These are phyloP conservation scores for Aureobasidium leucospermi DNA, from an alignment of 2,329 filamentous ascomycete genomes.

Conservation along the genomic window DNA sequence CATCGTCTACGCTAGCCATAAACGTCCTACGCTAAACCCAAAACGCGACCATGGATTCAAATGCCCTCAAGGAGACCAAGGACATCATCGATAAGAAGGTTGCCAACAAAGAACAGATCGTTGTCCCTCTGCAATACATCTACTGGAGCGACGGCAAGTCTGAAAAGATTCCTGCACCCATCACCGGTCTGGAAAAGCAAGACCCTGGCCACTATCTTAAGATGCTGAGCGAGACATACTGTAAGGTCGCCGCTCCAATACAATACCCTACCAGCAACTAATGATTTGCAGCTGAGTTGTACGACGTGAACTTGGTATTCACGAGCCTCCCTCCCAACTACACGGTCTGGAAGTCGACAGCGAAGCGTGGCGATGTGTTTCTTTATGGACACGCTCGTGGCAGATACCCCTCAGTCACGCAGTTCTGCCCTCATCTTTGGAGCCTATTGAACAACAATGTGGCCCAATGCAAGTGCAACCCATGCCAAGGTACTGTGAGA, in stretches of 20 bases:
- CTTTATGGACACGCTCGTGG: not conserved
- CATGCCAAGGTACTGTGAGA: not conserved
- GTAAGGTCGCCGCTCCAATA: not conserved
- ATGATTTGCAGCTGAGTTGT: not conserved
- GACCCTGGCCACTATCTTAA: not conserved
- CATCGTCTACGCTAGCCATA: not conserved
- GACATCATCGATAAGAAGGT: not conserved
- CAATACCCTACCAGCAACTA: not conserved
- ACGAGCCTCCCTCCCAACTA: not conserved
- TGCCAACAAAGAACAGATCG: not conserved
- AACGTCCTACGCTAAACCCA: not conserved
- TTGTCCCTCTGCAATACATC: not conserved
- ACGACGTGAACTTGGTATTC: not conserved
- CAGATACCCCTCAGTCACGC: not conserved
- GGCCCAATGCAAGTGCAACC: not conserved
- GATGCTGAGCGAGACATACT: not conserved
- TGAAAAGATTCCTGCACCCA: not conserved
- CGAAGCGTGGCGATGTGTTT: not conserved
- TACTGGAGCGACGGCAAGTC: not conserved
- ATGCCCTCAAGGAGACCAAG: not conserved
- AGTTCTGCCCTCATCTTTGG: not conserved
- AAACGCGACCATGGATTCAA: not conserved
- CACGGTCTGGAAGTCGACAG: not conserved
- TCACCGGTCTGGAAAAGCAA: not conserved
- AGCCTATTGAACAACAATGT: not conserved